A percentile compares a stretch with the other conserved stretches of the same genome.
These are phyloP conservation scores for Saccharomyces pastorianus DNA, from an alignment of 1,139 yeast genomes.

Conservation along the genomic window DNA sequence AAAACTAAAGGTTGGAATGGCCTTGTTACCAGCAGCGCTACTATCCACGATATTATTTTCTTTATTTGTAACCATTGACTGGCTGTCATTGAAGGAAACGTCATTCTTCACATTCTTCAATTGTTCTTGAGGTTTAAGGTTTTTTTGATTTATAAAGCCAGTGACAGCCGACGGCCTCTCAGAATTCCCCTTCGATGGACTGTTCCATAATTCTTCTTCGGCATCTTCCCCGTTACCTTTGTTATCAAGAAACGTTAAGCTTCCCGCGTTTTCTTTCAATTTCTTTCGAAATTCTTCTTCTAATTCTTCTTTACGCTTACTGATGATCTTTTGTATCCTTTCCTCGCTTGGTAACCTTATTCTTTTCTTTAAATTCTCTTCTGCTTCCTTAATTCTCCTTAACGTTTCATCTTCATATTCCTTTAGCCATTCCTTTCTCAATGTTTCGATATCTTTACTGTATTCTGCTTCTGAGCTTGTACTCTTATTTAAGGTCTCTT, in stretches of 20 bases:
- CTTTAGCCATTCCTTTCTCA: constrained; percentile 6
- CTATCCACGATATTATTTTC: not conserved
- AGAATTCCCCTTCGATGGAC: not conserved
- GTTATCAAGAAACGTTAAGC: constrained; percentile 2
- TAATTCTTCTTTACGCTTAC: constrained; percentile 19
- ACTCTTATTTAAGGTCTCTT: constrained; percentile 4
- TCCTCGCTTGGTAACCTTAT: constrained; percentile 28
- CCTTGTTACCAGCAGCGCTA: not conserved
- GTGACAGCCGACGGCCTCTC: not conserved
- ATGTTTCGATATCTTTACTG: not conserved
- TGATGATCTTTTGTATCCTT: constrained; percentile 23
- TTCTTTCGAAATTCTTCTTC: constrained; percentile 23
- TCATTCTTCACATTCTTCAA: not conserved
- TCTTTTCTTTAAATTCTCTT: constrained; percentile 28
- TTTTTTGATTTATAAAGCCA: not conserved
- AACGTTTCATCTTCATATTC: constrained; percentile 25
- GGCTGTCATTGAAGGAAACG: not conserved
- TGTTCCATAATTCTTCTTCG: not conserved
- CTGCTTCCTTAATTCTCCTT: constrained; percentile 24
- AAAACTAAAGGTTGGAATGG: not conserved
- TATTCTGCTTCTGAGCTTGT: not conserved
- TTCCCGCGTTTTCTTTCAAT: constrained; percentile 11
- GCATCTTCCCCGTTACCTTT: not conserved
- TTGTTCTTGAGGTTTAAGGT: not conserved
- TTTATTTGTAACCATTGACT: not conserved